Conservation (phyloP, 2,329 filamentous ascomycete genomes). For the Aspergillus chevalieri region DNA sequence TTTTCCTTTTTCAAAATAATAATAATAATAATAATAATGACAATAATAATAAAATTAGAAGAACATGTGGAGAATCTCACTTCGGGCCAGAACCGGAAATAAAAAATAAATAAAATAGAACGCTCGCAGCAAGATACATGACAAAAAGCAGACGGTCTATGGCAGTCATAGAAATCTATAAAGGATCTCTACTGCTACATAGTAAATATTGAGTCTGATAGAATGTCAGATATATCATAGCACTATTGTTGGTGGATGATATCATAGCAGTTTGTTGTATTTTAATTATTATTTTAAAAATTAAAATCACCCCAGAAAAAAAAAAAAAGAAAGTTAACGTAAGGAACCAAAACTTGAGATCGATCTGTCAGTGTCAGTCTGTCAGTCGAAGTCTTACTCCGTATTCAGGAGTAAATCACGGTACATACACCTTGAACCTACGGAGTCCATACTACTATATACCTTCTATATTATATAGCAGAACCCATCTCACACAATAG, state of each 20-base stretch:
- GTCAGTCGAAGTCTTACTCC: not conserved
- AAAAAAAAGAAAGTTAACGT: not conserved
- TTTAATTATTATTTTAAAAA: not conserved
- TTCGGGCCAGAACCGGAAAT: not conserved
- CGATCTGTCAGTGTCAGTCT: not conserved
- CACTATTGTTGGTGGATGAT: too few species aligned
- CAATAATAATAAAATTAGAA: not conserved
- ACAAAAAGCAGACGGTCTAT: too few species aligned
- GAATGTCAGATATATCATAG: too few species aligned
- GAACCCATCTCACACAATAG: too few species aligned
- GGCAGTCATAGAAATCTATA: too few species aligned
- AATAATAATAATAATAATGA: not conserved
- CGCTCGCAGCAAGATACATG: too few species aligned
- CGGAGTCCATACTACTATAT: not conserved
- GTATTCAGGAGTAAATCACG: not conserved
- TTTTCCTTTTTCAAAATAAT: too few species aligned
- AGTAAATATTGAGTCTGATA: not conserved
- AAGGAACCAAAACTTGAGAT: not conserved
- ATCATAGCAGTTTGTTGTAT: not conserved
- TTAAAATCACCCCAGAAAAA: not conserved
- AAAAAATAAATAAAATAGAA: too few species aligned
- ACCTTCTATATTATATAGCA: too few species aligned
- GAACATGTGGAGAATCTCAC: not conserved
- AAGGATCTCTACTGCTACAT: too few species aligned
- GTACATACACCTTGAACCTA: not conserved